phyloP scores from a whole-genome alignment of 2,329 filamentous ascomycete genomes.

The Neopestalotiopsis rosae region DNA sequence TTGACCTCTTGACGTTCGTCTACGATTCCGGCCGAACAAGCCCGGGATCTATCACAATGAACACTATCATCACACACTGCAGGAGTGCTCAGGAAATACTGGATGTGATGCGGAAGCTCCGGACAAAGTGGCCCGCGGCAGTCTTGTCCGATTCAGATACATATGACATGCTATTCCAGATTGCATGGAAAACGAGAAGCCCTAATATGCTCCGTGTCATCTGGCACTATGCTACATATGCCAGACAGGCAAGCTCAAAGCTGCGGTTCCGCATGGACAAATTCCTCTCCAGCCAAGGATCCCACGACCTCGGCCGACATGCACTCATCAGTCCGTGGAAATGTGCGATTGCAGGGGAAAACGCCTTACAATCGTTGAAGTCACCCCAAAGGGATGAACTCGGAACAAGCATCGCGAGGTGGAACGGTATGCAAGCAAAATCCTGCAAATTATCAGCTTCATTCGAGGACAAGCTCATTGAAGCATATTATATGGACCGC shows the following conservation, averaged over 20 bases:
- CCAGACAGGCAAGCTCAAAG: constrained; percentile 20
- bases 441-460: constrained; percentile 19
- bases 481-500: constrained; percentile 32
- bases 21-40: constrained; percentile 10
- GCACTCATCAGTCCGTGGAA: constrained; percentile 32
- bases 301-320: constrained; percentile 12
- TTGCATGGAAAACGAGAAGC: constrained; percentile 29
- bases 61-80: constrained; percentile 34
- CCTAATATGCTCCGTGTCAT: constrained; percentile 38
- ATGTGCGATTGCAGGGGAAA: constrained; percentile 32
- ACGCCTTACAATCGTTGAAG: constrained; percentile 27
- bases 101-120: constrained; percentile 20
- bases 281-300: constrained; percentile 20
- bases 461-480: constrained; percentile 29
- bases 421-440: constrained; percentile 23
- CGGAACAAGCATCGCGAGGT: constrained; percentile 21
- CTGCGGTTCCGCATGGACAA: constrained; percentile 29
- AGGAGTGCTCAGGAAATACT: constrained; percentile 23
- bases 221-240: constrained; percentile 33
- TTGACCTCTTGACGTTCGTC: constrained; percentile 27
- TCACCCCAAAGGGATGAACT: background rate
- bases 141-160: constrained; percentile 27
- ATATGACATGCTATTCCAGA: constrained; percentile 32
- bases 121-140: constrained; percentile 24
- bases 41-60: constrained; percentile 31